A percentile compares a stretch with the other conserved stretches of the same genome.
Evolutionary conservation across 139 green algal species (phyloP).

Genomic region (Chlorella vulgaris): DNA sequence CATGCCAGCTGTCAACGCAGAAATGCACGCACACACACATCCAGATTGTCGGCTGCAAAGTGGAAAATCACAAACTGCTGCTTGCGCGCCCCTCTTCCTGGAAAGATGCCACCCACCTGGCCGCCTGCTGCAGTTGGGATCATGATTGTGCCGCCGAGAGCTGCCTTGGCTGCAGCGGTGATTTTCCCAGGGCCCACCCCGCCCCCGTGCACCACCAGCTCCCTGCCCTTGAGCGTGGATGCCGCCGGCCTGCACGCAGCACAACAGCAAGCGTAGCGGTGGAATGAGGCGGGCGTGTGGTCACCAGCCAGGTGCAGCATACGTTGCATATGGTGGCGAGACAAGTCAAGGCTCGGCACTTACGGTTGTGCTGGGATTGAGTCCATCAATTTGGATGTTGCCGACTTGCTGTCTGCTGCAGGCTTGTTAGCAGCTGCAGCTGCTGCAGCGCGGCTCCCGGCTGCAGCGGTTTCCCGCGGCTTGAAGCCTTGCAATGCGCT

Average conservation of each 20-base stretch:
- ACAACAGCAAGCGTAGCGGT: not conserved
- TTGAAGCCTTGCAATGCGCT: conserved; percentile 49
- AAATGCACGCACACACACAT: too few relatives aligned
- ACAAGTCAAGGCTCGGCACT: not conserved
- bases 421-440: conserved; percentile 11
- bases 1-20: too few relatives aligned
- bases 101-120: conserved; percentile 30
- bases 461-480: conserved; percentile 21
- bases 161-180: conserved; percentile 31
- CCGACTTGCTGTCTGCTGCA: conserved; percentile 38
- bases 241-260: conserved; percentile 24
- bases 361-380: conserved; percentile 43
- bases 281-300: not conserved
- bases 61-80: too few relatives aligned
- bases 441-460: not conserved
- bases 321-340: not conserved
- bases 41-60: too few relatives aligned
- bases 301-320: not conserved
- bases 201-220: conserved; percentile 39
- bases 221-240: conserved; percentile 6
- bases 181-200: conserved; percentile 14
- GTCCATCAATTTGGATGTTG: conserved; percentile 77
- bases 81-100: too few relatives aligned
- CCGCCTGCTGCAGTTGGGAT: conserved; percentile 53
- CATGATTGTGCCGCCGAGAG: conserved; percentile 39